These are phyloP conservation scores for Colletotrichum sublineola DNA, from an alignment of 2,329 filamentous ascomycete genomes.

Conservation along the genomic window DNA sequence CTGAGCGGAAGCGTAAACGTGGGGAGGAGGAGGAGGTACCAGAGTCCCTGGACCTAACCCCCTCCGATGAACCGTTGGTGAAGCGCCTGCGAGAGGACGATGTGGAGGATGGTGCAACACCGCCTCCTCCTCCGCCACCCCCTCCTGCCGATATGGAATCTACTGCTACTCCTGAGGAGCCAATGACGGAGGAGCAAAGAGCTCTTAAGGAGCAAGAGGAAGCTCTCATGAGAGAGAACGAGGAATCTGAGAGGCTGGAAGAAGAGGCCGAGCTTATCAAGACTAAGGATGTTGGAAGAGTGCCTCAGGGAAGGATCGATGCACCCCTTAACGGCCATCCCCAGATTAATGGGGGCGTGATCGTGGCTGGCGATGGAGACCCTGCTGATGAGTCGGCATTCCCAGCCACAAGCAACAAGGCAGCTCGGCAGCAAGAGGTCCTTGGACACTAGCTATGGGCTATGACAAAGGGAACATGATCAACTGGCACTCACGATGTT, in stretches of 20 bases:
- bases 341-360: conserved; percentile 28
- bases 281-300: conserved; percentile 7
- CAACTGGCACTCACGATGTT: not conserved
- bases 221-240: conserved; percentile 65
- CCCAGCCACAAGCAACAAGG: conserved; percentile 27
- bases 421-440: conserved; percentile 39
- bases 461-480: not conserved
- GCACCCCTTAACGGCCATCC: conserved; percentile 9
- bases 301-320: not conserved
- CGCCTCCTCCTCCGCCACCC: conserved; percentile 64
- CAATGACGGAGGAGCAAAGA: conserved; percentile 58
- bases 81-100: conserved; percentile 67
- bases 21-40: conserved; percentile 57
- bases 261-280: conserved; percentile 45
- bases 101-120: conserved; percentile 51
- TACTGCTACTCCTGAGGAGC: conserved; percentile 50
- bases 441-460: conserved; percentile 40
- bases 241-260: conserved; percentile 66
- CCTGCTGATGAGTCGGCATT: not conserved
- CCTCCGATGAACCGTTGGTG: conserved; percentile 68
- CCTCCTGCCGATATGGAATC: conserved; percentile 50
- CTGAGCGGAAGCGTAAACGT: conserved; percentile 76
- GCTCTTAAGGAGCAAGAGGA: conserved; percentile 64
- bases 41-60: conserved; percentile 61
- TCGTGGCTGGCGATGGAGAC: conserved; percentile 24